Evolutionary conservation across 2,329 filamentous ascomycete genomes (phyloP), one percentile per base, ranked within the genome.

Genomic region (Monosporascus ibericus): DNA sequence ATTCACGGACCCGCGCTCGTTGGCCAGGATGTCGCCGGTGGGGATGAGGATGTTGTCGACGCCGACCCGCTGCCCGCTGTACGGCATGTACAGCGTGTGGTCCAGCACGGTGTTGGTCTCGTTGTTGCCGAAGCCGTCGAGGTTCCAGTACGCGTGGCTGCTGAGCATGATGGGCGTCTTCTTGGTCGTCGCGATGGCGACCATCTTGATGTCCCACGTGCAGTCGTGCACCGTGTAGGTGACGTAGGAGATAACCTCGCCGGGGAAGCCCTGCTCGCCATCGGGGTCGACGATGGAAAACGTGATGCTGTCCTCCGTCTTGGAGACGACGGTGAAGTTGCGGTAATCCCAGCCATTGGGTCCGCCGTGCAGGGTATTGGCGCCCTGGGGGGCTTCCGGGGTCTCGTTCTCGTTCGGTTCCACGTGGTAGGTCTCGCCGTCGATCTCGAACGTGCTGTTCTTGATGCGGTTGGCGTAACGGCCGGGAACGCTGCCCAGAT

Each of bases 101-200:
- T 91, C 88, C 50, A 88, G 75, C 15, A 80, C 78, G 2, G 73
- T 75, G 52, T 76, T 74, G 2, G 86, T 88, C 65, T 87, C 77
- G 53, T 86, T 82, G 71, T 91, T 90, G 63, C 85, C 78, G 63
- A 88, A 92, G 36, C 85, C 88, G 63, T 92, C 88, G 44, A 92
- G 75, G 67, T 92, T 92, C 88, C 88, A 92, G 76, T 92, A 92
- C 7, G 81, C 82, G 74, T 88, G 76, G 59, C 74, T 79, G 65
- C 80, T 88, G 53, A 92, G 77, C 88, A 92, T 92, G 68, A 92
- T 90, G 48, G 88, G 88, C 6, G 88, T 92, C 72, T 84, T 86
- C 72, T 88, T 82, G 30, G 85, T 88, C 8, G 85, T 84, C 3
- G 87, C 75, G 51, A 87, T 68, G 40, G 87, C 88, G 15, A 84